A percentile compares a stretch with the other conserved stretches of the same genome.
Evolutionary conservation across 2,329 filamentous ascomycete genomes (phyloP).

Genomic region (Pyricularia sp.): DNA sequence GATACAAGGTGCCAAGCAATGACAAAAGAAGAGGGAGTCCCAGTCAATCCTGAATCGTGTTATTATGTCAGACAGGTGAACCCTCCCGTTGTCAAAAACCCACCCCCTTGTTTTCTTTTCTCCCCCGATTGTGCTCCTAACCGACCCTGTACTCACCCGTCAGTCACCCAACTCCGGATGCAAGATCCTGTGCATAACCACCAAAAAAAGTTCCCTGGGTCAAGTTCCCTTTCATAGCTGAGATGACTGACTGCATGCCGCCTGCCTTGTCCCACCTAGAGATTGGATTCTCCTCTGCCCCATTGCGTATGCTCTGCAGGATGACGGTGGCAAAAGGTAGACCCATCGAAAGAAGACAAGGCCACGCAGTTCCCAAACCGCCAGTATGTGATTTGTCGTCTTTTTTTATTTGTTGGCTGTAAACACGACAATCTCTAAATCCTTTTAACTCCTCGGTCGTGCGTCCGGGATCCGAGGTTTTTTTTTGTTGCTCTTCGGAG

Average conservation of each 20-base stretch:
- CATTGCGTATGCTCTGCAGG: neutral
- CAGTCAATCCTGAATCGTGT: neutral
- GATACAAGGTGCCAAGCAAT: neutral
- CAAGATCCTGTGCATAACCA: neutral
- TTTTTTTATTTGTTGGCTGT: neutral
- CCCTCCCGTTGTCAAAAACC: neutral
- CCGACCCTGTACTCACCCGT: neutral
- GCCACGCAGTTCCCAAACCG: neutral
- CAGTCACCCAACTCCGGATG: neutral
- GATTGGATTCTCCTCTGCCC: neutral
- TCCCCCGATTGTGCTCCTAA: no score
- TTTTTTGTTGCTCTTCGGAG: neutral
- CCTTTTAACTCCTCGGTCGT: neutral
- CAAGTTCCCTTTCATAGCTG: neutral
- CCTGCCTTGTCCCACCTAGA: no score
- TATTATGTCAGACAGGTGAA: neutral
- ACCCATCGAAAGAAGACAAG: neutral
- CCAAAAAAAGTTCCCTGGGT: no score
- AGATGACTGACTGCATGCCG: neutral
- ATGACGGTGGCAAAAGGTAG: neutral
- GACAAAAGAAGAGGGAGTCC: neutral
- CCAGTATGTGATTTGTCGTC: neutral
- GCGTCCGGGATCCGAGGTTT: neutral
- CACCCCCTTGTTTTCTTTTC: neutral
- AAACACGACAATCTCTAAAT: neutral